Evolutionary conservation across 768 basidiomycete genomes (phyloP).

Genomic region (Pleurotus tuber-regium): DNA sequence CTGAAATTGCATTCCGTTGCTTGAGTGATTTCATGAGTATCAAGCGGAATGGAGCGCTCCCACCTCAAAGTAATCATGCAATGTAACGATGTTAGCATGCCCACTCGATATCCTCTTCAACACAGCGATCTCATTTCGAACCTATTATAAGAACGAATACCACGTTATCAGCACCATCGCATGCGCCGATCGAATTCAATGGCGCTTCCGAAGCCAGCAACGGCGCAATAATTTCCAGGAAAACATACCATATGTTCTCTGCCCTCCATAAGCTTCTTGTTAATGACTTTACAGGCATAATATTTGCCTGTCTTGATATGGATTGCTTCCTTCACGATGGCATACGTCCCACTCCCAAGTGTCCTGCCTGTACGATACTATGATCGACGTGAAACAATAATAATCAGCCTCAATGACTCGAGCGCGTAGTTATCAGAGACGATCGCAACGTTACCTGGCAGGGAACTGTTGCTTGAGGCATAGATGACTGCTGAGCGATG

Average conservation of each 20-base stretch:
- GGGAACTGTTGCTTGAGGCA: conserved; percentile 39
- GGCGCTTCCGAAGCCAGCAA: neutral
- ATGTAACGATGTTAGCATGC: conserved; percentile 85
- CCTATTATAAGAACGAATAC: conserved; percentile 42
- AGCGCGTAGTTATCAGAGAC: conserved; percentile 10
- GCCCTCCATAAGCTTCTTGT: conserved; percentile 98
- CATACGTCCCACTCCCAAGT: conserved; percentile 90
- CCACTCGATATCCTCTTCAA: conserved; percentile 92
- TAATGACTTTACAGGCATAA: conserved; percentile 99
- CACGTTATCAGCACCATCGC: neutral
- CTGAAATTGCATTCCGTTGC: conserved; percentile 37
- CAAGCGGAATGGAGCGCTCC: neutral
- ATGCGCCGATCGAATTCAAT: neutral
- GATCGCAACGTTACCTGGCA: conserved; percentile 36
- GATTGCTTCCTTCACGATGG: conserved; percentile 93
- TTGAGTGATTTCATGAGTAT: neutral
- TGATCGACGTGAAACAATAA: conserved; percentile 5
- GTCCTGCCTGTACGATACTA: conserved; percentile 89
- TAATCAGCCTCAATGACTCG: conserved; percentile 9
- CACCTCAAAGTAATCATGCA: conserved; percentile 96
- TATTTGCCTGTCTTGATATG: conserved; percentile 90
- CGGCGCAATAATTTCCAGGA: conserved; percentile 4
- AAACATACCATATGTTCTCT: conserved; percentile 90
- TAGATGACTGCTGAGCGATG: conserved; percentile 12
- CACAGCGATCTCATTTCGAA: conserved; percentile 95